These are phyloP conservation scores for Myxozyma kluyveri DNA, from an alignment of 805 yeast species.

Conservation along the genomic window DNA sequence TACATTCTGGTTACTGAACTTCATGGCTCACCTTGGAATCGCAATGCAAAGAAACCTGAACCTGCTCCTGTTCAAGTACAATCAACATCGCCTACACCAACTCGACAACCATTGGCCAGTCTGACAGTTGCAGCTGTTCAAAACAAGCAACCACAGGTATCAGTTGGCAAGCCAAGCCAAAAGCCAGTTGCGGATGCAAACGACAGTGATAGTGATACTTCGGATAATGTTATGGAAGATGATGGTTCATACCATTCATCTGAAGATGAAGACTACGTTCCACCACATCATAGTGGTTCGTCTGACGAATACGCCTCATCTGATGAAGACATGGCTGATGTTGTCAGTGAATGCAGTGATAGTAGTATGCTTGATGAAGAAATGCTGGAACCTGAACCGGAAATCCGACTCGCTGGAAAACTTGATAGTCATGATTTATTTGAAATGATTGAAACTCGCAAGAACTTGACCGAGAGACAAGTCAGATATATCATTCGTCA, in stretches of 20 bases:
- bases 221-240: conserved; percentile 7
- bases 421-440: conserved; percentile 76
- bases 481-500: conserved; percentile 29
- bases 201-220: conserved; percentile 2
- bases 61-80: not conserved
- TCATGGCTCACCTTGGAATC: conserved; percentile 29
- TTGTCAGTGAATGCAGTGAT: conserved; percentile 7
- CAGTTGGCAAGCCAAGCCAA: not conserved
- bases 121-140: conserved; percentile 2
- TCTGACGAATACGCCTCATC: conserved; percentile 10
- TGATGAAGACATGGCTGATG: conserved; percentile 6
- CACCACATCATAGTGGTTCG: conserved; percentile 6
- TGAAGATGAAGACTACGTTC: conserved; percentile 17
- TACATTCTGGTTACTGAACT: conserved; percentile 24
- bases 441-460: conserved; percentile 40
- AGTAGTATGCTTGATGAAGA: not conserved
- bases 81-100: not conserved
- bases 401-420: conserved; percentile 16
- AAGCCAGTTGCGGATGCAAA: conserved; percentile 1
- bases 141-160: not conserved
- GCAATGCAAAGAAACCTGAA: conserved; percentile 1
- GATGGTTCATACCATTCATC: conserved; percentile 19
- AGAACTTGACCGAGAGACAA: conserved; percentile 22
- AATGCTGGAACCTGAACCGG: conserved; percentile 10
- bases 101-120: conserved; percentile 10